These are phyloP conservation scores for Teunomyces tritomae DNA, from an alignment of 805 yeast genomes.

Conservation along the genomic window DNA sequence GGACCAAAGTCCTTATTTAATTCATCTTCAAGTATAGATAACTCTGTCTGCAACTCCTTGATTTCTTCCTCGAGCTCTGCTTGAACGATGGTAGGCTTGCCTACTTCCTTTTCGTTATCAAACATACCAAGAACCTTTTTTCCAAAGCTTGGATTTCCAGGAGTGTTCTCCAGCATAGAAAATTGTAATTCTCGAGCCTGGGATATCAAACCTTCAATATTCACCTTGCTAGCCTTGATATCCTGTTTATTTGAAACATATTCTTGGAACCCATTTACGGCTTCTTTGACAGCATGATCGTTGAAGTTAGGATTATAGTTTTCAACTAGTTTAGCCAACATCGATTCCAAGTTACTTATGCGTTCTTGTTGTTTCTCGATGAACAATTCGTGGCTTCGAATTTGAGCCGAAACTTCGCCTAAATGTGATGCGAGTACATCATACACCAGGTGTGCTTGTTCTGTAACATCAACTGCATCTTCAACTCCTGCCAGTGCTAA, in stretches of 20 bases:
- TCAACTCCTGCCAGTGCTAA: neutral
- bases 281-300: slow-evolving; percentile 79
- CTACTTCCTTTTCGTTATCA: neutral
- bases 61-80: slow-evolving; percentile 15
- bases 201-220: slow-evolving; percentile 5
- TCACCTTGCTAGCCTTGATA: slow-evolving; percentile 22
- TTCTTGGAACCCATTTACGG: slow-evolving; percentile 56
- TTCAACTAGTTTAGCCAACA: slow-evolving; percentile 48
- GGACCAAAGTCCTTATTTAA: slow-evolving; percentile 50
- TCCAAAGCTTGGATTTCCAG: slow-evolving; percentile 17
- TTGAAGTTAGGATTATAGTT: slow-evolving; percentile 83
- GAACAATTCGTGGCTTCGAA: slow-evolving; percentile 1
- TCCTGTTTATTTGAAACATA: slow-evolving; percentile 37
- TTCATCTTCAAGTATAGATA: slow-evolving; percentile 17
- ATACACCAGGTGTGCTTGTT: slow-evolving; percentile 12
- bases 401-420: slow-evolving; percentile 6
- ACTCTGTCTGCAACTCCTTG: slow-evolving; percentile 14
- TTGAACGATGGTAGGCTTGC: neutral
- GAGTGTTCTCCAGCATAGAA: neutral
- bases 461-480: slow-evolving; percentile 2
- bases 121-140: slow-evolving; percentile 18
- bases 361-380: slow-evolving; percentile 13
- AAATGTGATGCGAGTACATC: slow-evolving; percentile 17
- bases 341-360: slow-evolving; percentile 38
- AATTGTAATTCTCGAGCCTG: slow-evolving; percentile 1